Evolutionary conservation across 257 asterid species (phyloP).

Genomic region (Solanum piurae): DNA sequence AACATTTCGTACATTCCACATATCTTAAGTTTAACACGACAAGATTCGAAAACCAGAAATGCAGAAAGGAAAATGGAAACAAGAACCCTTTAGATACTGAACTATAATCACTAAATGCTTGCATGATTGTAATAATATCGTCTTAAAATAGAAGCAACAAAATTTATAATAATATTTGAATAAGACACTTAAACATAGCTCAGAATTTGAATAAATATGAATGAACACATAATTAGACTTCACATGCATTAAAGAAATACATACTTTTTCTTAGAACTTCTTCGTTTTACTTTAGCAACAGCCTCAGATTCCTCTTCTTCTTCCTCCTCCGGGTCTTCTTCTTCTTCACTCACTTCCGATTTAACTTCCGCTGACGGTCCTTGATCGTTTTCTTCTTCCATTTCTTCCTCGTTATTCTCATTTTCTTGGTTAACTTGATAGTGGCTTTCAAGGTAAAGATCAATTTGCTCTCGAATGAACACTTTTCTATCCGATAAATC

Average conservation of each 20-base stretch:
- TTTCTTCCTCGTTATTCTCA: conserved; percentile 14
- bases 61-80: background rate
- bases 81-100: background rate
- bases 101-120: background rate
- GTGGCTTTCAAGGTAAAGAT: conserved; percentile 48
- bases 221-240: background rate
- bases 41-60: background rate
- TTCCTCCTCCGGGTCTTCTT: conserved; percentile 8
- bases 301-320: conserved; percentile 17
- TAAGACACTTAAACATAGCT: background rate
- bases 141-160: background rate
- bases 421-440: conserved; percentile 15
- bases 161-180: background rate
- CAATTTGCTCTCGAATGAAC: conserved; percentile 72
- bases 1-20: background rate
- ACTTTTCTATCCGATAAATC: conserved; percentile 70
- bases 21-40: background rate
- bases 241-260: background rate
- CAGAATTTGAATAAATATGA: background rate
- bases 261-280: background rate
- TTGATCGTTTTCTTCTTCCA: conserved; percentile 6
- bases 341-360: conserved; percentile 8
- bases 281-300: background rate
- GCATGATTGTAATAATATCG: background rate
- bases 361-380: background rate